A percentile compares a stretch with the other conserved stretches of the same genome.
Evolutionary conservation across 805 yeast genomes (phyloP).

Genomic region (Yarrowia keelungensis): DNA sequence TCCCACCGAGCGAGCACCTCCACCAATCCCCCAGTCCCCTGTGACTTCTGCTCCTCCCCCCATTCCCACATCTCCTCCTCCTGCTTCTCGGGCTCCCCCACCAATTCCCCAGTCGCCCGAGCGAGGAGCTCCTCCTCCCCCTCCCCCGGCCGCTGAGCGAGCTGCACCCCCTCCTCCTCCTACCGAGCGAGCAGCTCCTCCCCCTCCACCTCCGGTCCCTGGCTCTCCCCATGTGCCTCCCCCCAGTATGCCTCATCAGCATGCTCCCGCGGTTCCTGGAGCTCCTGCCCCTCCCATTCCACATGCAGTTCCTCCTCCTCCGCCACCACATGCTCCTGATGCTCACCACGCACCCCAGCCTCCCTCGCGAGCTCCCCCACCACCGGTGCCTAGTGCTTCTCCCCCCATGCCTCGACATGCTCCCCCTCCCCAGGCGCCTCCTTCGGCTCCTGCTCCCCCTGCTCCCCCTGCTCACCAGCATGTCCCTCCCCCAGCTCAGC

Average conservation of each 20-base stretch:
- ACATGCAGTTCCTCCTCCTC: conserved; percentile 43
- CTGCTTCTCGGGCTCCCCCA: conserved; percentile 40
- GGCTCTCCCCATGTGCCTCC: conserved; percentile 43
- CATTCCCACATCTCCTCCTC: conserved; percentile 40
- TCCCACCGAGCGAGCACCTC: conserved; percentile 43
- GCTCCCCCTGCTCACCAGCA: conserved; percentile 44
- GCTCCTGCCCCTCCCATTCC: conserved; percentile 25
- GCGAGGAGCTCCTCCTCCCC: conserved; percentile 39
- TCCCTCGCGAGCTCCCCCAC: conserved; percentile 41
- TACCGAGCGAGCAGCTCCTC: conserved; percentile 40
- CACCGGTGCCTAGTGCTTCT: conserved; percentile 31
- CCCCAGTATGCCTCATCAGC: conserved; percentile 40
- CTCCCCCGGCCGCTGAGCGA: conserved; percentile 40
- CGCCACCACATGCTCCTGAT: conserved; percentile 43
- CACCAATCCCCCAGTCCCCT: conserved; percentile 43
- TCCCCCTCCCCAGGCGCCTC: conserved; percentile 17
- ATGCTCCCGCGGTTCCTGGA: conserved; percentile 41
- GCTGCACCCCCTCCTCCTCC: conserved; percentile 40
- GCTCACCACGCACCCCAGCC: conserved; percentile 39
- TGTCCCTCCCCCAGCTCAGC: conserved; percentile 45
- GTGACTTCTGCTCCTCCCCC: conserved; percentile 44
- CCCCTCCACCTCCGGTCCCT: conserved; percentile 42
- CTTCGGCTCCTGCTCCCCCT: conserved; percentile 40
- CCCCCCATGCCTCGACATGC: conserved; percentile 27
- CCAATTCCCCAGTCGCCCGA: conserved; percentile 23